These are phyloP conservation scores for Alopecurus myosuroides DNA, from an alignment of 176 grass and related monocot species.

Conservation along the genomic window DNA sequence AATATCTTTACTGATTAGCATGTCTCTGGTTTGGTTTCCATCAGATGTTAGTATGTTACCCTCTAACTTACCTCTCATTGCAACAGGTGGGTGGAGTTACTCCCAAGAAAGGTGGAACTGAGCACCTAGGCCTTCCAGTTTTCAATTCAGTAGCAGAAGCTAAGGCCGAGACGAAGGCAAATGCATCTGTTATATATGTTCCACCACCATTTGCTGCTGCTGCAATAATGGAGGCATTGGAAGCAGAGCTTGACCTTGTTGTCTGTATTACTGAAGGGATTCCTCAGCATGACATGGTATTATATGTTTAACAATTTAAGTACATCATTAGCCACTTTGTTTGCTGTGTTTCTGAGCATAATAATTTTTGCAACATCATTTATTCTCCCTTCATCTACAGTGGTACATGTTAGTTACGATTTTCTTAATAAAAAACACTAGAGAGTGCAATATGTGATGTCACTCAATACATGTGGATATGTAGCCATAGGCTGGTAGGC, in stretches of 20 bases:
- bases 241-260: conserved; percentile 86
- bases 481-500: not conserved
- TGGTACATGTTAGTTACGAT: not conserved
- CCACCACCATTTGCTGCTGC: conserved; percentile 96
- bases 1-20: not conserved
- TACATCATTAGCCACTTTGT: not conserved
- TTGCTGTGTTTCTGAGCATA: not conserved
- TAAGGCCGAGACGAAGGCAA: conserved; percentile 97
- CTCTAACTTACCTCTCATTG: not conserved
- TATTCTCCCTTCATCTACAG: not conserved
- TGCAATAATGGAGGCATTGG: conserved; percentile 96
- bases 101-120: conserved; percentile 98
- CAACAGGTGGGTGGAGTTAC: conserved; percentile 91
- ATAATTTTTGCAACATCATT: not conserved
- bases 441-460: not conserved
- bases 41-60: not conserved
- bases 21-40: not conserved
- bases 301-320: not conserved
- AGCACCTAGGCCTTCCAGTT: conserved; percentile 90
- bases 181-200: conserved; percentile 99
- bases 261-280: conserved; percentile 99
- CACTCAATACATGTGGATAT: not conserved
- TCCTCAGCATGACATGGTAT: conserved; percentile 98
- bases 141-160: conserved; percentile 93
- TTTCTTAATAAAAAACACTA: not conserved